phyloP scores from a whole-genome alignment of 352 stramenopile species.

The Pseudoperonospora humuli region DNA sequence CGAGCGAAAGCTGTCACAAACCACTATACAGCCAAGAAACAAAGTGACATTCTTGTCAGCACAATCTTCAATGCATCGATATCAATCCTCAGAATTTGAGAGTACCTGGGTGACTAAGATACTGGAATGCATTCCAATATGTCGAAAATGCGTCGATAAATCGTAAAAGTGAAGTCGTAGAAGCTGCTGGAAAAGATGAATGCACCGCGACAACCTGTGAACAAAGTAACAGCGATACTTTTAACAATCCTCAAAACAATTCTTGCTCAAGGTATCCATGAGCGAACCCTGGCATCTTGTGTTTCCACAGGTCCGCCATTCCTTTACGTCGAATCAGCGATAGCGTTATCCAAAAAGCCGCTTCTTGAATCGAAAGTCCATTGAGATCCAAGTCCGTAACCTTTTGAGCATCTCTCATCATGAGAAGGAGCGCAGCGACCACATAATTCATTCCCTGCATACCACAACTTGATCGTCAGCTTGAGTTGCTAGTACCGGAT shows the following conservation, averaged over 20 bases:
- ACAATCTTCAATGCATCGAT: background rate
- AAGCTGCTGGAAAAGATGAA: constrained; percentile 74
- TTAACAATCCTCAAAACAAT: background rate
- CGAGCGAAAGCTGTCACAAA: constrained; percentile 81
- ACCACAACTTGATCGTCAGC: constrained; percentile 1
- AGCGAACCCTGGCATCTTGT: constrained; percentile 68
- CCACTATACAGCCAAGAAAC: constrained; percentile 34
- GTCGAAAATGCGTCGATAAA: constrained; percentile 48
- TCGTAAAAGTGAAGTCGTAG: constrained; percentile 58
- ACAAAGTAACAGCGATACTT: background rate
- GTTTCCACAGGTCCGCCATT: constrained; percentile 62
- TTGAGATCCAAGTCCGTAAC: constrained; percentile 3
- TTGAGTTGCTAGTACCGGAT: background rate
- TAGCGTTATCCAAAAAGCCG: constrained; percentile 50
- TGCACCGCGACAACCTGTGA: constrained; percentile 54
- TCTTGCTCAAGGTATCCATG: background rate
- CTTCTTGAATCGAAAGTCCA: constrained; percentile 34
- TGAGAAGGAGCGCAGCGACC: constrained; percentile 46
- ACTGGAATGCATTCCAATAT: constrained; percentile 79
- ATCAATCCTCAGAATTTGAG: background rate
- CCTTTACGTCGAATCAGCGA: constrained; percentile 44
- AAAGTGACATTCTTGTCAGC: background rate
- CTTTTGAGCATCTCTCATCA: constrained; percentile 25
- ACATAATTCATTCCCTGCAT: constrained; percentile 83
- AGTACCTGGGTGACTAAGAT: constrained; percentile 67